Evolutionary conservation across 2,329 filamentous ascomycete species (phyloP).

Genomic region (Pseudopithomyces chartarum): DNA sequence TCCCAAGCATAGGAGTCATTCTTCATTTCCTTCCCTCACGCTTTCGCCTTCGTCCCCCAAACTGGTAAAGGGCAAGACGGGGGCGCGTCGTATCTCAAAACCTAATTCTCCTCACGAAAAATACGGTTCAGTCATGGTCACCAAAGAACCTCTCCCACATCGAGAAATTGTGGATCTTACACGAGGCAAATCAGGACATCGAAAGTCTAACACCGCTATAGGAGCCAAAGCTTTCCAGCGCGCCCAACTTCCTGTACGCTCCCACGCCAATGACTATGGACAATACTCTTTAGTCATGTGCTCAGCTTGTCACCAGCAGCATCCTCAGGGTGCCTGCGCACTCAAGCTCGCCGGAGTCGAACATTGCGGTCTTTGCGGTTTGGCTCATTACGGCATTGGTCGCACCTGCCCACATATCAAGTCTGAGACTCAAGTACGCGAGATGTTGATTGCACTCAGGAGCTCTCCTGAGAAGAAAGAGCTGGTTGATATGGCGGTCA

Average conservation of each 20-base stretch:
- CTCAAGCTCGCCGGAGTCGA: slow-evolving; percentile 64
- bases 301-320: slow-evolving; percentile 58
- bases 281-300: slow-evolving; percentile 46
- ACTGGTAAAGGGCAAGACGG: background rate
- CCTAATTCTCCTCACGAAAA: background rate
- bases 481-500: slow-evolving; percentile 59
- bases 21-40: slow-evolving; percentile 7
- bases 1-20: background rate
- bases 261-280: slow-evolving; percentile 27
- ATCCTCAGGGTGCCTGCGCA: slow-evolving; percentile 64
- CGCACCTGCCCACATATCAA: slow-evolving; percentile 66
- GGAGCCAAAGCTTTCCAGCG: slow-evolving; percentile 42
- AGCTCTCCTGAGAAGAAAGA: slow-evolving; percentile 60
- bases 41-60: background rate
- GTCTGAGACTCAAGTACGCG: slow-evolving; percentile 65
- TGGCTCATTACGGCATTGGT: slow-evolving; percentile 64
- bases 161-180: background rate
- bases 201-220: slow-evolving; percentile 15
- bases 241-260: slow-evolving; percentile 32
- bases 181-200: background rate
- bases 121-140: background rate
- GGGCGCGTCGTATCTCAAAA: background rate
- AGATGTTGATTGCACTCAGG: slow-evolving; percentile 68
- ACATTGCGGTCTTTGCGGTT: slow-evolving; percentile 65
- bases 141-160: background rate